Evolutionary conservation across 495 filamentous ascomycete genomes (phyloP), one percentile per base, ranked within the genome.

Genomic region (Thozetella sp.): DNA sequence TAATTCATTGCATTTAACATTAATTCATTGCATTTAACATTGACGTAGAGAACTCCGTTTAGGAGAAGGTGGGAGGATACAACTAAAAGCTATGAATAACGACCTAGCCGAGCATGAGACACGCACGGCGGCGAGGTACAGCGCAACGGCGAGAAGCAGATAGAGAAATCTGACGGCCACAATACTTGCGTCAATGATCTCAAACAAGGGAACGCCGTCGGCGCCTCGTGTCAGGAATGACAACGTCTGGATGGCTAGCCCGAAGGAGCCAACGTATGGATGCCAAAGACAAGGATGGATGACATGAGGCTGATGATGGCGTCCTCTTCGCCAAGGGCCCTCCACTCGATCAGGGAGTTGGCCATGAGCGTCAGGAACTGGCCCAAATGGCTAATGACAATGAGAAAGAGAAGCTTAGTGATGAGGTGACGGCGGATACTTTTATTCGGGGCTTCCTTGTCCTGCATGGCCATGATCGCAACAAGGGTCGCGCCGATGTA

Each of bases 231-330:
- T 62, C 25, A 74, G 65, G 15, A 76, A 63, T 11, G 71, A 58
- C 43, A 83, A 34, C 20, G 56, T 61, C 34, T 75, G 53, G 4
- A 87, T 66, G 17, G 76, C 80, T 20, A 88, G 58, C 22, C 80
- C 62, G 76, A 86, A 85, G 4, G 82, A 78, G 12, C 83, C 85
- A 40, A 77, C 80, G 60, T 83, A 87, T 0, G 85, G 83, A 58
- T 88, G 85, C 86, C 86, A 88, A 82, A 88, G 4, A 80, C 76
- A 27, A 89, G 64, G 46, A 82, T 70, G 51, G 80, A 83, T 6
- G 83, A 79, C 40, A 88, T 72, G 25, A 84, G 70, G 60, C 81
- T 78, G 51, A 76, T 73, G 68, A 75, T 79, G 60, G 71, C 80
- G 66, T 75, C 78, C 64, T 78, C 77, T 9, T 71, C 67, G 27